Conservation (phyloP, 2,329 filamentous ascomycete species). For the Coniochaeta sp. region DNA sequence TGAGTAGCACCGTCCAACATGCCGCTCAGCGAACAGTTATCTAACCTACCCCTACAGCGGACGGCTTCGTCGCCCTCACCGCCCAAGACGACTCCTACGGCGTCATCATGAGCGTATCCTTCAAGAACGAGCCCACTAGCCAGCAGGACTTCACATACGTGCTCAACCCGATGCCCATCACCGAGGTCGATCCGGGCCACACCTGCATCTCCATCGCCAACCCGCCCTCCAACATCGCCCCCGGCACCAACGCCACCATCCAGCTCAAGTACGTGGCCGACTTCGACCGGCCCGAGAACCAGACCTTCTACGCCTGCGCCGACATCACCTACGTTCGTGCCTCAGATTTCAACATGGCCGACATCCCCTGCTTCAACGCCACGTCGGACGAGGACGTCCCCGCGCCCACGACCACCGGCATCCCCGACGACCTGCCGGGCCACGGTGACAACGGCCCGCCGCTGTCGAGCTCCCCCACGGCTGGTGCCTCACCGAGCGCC, state of each 20-base stretch:
- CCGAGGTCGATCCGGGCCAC: conserved; percentile 35
- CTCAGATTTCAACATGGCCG: conserved; percentile 21
- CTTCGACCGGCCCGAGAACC: conserved; percentile 32
- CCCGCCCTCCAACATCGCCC: conserved; percentile 23
- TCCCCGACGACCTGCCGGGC: conserved; percentile 10
- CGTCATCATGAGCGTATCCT: conserved; percentile 46
- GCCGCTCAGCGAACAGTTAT: neutral
- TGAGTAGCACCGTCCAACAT: conserved; percentile 22
- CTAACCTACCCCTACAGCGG: conserved; percentile 9
- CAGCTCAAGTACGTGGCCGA: conserved; percentile 40
- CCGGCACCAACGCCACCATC: conserved; percentile 39
- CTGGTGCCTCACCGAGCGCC: neutral
- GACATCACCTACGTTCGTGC: conserved; percentile 36
- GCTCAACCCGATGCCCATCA: conserved; percentile 23
- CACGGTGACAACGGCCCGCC: conserved; percentile 11
- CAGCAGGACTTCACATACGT: conserved; percentile 33
- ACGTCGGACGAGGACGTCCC: conserved; percentile 23
- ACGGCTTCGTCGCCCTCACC: conserved; percentile 47
- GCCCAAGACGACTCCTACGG: conserved; percentile 51
- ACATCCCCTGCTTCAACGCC: conserved; percentile 36
- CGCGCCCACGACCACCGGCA: conserved; percentile 9
- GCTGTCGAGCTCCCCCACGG: conserved; percentile 11
- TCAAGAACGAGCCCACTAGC: conserved; percentile 33
- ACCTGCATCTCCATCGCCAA: conserved; percentile 34
- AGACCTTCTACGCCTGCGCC: conserved; percentile 43